phyloP scores from a whole-genome alignment of 371 early-diverging fungal genomes.

The Mortierella sp. region DNA sequence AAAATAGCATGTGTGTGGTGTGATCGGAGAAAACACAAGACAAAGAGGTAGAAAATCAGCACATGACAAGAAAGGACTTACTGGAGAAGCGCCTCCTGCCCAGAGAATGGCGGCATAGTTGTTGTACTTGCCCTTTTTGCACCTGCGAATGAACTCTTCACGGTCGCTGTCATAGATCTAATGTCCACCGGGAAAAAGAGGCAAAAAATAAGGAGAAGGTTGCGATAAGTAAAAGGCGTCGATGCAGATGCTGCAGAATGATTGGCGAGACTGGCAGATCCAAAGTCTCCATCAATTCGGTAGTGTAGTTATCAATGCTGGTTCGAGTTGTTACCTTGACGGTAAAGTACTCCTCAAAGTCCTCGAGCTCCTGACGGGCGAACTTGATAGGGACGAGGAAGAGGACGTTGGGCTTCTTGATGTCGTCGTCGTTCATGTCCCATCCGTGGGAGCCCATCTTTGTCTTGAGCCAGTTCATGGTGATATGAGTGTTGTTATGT shows the following conservation, averaged over 20 bases:
- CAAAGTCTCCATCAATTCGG: neutral
- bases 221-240: neutral
- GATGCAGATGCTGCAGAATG: neutral
- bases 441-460: slow-evolving; percentile 57
- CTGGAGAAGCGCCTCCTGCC: slow-evolving; percentile 2
- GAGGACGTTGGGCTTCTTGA: slow-evolving; percentile 55
- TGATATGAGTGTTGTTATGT: neutral
- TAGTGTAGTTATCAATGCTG: neutral
- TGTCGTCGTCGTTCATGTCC: slow-evolving; percentile 52
- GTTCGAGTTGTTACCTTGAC: slow-evolving; percentile 32
- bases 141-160: slow-evolving; percentile 35
- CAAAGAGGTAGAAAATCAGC: neutral
- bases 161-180: slow-evolving; percentile 33
- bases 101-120: slow-evolving; percentile 53
- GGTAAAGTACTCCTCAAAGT: slow-evolving; percentile 55
- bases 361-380: slow-evolving; percentile 51
- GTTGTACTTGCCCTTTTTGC: slow-evolving; percentile 56
- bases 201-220: neutral
- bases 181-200: neutral
- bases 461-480: slow-evolving; percentile 57
- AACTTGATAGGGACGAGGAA: slow-evolving; percentile 33
- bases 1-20: neutral
- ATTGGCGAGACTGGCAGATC: neutral
- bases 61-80: slow-evolving; percentile 3
- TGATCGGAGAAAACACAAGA: neutral